phyloP scores from a whole-genome alignment of 495 filamentous ascomycete genomes.

The Podospora australis region DNA sequence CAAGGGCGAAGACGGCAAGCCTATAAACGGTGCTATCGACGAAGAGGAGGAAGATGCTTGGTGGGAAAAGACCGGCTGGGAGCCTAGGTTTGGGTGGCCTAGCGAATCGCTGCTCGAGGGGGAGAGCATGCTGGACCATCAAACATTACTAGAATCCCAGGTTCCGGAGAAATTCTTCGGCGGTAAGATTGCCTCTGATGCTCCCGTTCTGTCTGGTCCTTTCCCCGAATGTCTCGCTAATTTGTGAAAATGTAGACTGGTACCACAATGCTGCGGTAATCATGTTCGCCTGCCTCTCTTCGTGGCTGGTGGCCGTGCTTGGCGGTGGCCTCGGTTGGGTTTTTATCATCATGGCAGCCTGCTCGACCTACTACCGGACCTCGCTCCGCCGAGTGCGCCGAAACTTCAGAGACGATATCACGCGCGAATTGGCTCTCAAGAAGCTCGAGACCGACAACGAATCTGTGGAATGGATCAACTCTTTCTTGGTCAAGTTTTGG shows the following conservation, averaged over 20 bases:
- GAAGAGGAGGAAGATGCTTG: slow-evolving; percentile 54
- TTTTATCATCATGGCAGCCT: slow-evolving; percentile 83
- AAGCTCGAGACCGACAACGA: slow-evolving; percentile 88
- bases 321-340: slow-evolving; percentile 92
- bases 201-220: not conserved
- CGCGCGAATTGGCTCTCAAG: slow-evolving; percentile 84
- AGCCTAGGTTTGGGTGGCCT: slow-evolving; percentile 68
- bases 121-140: slow-evolving; percentile 74
- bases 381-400: slow-evolving; percentile 88
- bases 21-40: slow-evolving; percentile 20
- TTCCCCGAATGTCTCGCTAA: not conserved
- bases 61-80: slow-evolving; percentile 76
- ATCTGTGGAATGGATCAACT: slow-evolving; percentile 98
- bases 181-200: slow-evolving; percentile 59
- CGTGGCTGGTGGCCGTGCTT: slow-evolving; percentile 82
- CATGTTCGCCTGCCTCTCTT: slow-evolving; percentile 81
- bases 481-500: slow-evolving; percentile 98
- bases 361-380: slow-evolving; percentile 93
- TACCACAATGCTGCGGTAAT: slow-evolving; percentile 94
- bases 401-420: slow-evolving; percentile 93
- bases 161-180: slow-evolving; percentile 89
- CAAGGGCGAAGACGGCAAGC: slow-evolving; percentile 22
- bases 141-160: slow-evolving; percentile 77
- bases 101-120: slow-evolving; percentile 44
- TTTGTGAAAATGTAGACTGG: slow-evolving; percentile 62